Evolutionary conservation across 768 basidiomycete species (phyloP), one percentile per base, ranked within the genome.

Genomic region (Termitomyces sp.): DNA sequence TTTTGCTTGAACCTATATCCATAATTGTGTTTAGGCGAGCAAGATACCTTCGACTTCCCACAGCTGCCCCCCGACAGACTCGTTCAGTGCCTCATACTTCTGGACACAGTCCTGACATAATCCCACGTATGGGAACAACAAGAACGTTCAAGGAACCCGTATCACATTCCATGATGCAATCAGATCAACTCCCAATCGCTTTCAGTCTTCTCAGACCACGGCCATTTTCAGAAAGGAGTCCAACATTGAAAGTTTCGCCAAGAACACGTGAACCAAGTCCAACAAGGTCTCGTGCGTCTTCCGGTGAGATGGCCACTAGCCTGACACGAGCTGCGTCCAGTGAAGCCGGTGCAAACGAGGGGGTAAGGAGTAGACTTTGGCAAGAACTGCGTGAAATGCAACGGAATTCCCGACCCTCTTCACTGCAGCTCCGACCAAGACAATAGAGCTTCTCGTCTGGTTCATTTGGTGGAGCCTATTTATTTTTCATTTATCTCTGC

Each of bases 31-130:
- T 18, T 52, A 93, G 91, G 55, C 90, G 91, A 23, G 91, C 91
- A 38, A 81, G 90, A 62, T 88, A 90, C 70, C 79, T 93, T 57
- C 85, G 87, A 55, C 75, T 93, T 35, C 88, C 90, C 2, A 74
- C 83, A 20, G 70, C 79, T 40, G 69, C 77, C 39, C 76, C 79
- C 12, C 75, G 80, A 15, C 63, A 60, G 36, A 47, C 46, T 29
- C 56, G 52, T 7, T 44, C 53, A 46, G 41, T 52, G 22, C 32
- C 53, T 25, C 32, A 40, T 38, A 35, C 48, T n/a, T 16, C 48
- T 12, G 16, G 36, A 32, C 35, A 32, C 35, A 12, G n/a, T 27
- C 49, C 38, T 35, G 20, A 27, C 31, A 42, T 44, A 35, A 42
- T 52, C 38, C 45, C 54, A 22, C 56, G 52, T 33, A 27, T 35